A percentile compares a stretch with the other conserved stretches of the same genome.
These are phyloP conservation scores for Leccinum ochraceum DNA, from an alignment of 768 basidiomycete species.

Conservation along the genomic window DNA sequence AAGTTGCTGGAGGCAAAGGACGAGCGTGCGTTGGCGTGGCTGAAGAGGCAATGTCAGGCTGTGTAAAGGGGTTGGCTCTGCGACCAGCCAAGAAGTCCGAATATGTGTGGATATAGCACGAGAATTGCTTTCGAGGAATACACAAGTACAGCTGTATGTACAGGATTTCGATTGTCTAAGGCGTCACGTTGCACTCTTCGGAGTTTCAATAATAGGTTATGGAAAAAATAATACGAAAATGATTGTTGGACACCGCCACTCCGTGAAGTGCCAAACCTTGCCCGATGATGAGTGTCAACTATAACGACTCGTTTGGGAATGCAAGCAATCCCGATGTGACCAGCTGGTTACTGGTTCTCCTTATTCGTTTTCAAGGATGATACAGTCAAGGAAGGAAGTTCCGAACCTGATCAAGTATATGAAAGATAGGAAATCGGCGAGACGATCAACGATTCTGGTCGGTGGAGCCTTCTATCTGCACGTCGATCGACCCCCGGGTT, in stretches of 20 bases:
- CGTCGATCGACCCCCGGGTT: background rate
- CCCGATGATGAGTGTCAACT: background rate
- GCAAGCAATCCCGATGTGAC: background rate
- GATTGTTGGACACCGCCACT: background rate
- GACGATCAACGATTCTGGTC: background rate
- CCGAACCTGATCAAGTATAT: background rate
- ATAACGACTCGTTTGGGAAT: background rate
- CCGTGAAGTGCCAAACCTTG: no score
- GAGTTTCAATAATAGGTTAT: background rate
- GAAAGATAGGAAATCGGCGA: background rate
- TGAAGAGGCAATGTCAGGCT: conserved; percentile 19
- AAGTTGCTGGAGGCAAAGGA: conserved; percentile 46
- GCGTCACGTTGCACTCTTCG: background rate
- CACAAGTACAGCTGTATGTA: no score
- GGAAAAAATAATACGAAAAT: no score
- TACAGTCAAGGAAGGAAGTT: background rate
- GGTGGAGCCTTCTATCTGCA: background rate
- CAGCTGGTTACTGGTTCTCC: background rate
- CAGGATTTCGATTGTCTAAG: background rate
- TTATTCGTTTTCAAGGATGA: background rate
- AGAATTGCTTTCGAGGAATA: background rate
- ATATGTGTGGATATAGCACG: conserved; percentile 2
- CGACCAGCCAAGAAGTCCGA: background rate
- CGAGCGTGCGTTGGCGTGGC: conserved; percentile 27
- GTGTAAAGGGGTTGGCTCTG: conserved; percentile 4